Percentiles rank a stretch among this genome's conserved stretches.
Conservation (phyloP, 139 green algal species). For the Edaphochlamys debaryana region DNA sequence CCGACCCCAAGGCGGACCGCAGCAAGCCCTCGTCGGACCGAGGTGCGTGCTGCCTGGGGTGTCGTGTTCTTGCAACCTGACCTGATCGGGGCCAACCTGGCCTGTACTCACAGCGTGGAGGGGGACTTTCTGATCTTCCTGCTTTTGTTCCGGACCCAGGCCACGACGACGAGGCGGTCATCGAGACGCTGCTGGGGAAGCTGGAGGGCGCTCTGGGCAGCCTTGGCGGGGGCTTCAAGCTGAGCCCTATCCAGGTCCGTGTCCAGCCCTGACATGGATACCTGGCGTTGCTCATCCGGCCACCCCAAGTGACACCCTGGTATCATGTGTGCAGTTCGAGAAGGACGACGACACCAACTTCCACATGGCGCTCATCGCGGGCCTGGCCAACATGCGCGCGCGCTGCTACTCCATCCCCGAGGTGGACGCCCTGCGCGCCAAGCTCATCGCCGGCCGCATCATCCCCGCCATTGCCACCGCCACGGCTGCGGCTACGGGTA, state of each 20-base stretch:
- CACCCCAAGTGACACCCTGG: no score
- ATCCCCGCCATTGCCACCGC: conserved; percentile 98
- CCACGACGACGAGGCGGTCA: conserved; percentile 77
- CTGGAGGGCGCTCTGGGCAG: conserved; percentile 51
- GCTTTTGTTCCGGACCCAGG: background rate
- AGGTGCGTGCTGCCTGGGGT: no score
- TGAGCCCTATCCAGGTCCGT: conserved; percentile 69
- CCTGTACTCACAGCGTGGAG: no score
- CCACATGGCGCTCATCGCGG: conserved; percentile 97
- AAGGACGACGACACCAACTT: conserved; percentile 98
- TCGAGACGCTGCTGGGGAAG: conserved; percentile 72
- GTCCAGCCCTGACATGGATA: no score
- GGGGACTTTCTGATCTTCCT: background rate
- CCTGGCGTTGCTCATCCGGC: no score
- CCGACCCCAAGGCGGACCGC: conserved; percentile 88
- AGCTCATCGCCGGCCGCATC: conserved; percentile 98
- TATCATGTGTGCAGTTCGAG: conserved; percentile 51
- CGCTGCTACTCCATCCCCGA: conserved; percentile 92
- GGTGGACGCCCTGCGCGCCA: conserved; percentile 87
- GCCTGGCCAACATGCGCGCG: conserved; percentile 97
- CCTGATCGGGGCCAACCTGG: no score
- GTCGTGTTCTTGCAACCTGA: no score
- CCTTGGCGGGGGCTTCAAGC: conserved; percentile 55
- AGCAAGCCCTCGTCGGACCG: conserved; percentile 2
- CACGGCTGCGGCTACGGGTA: conserved; percentile 91